A percentile compares a stretch with the other conserved stretches of the same genome.
Evolutionary conservation across 768 basidiomycete species (phyloP).

Genomic region (Chalciporus chontae): DNA sequence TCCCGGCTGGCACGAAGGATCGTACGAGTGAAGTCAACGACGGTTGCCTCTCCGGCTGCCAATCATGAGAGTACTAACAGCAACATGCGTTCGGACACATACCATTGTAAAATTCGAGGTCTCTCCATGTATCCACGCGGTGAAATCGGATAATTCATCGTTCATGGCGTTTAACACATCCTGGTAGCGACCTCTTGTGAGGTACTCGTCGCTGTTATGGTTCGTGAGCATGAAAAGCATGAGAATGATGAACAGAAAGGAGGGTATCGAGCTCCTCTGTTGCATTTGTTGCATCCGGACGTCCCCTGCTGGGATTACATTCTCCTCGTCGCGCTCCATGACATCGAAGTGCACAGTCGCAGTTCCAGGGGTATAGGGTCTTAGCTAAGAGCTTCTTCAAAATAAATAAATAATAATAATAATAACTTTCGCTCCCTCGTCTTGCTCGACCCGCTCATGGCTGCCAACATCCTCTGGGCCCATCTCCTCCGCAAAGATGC

Average conservation of each 20-base stretch:
- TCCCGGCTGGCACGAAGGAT: constrained; percentile 44
- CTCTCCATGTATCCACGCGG: constrained; percentile 70
- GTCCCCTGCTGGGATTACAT: constrained; percentile 8
- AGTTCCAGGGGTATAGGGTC: background rate
- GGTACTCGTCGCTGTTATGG: constrained; percentile 64
- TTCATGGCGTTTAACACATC: constrained; percentile 57
- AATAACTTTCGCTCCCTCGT: too few relatives aligned
- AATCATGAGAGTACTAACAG: constrained; percentile 3
- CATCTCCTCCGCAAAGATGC: constrained; percentile 49
- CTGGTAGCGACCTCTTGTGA: constrained; percentile 61
- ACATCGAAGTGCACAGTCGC: constrained; percentile 5
- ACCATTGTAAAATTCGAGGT: constrained; percentile 65
- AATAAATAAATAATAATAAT: background rate
- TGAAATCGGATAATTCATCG: constrained; percentile 67
- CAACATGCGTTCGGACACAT: constrained; percentile 19
- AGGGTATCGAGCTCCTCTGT: constrained; percentile 61
- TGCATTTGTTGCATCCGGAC: constrained; percentile 29
- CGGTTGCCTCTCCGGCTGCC: constrained; percentile 46
- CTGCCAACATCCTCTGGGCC: constrained; percentile 43
- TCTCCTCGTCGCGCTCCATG: constrained; percentile 32
- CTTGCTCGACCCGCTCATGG: constrained; percentile 6
- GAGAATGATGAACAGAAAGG: constrained; percentile 70
- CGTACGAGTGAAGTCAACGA: constrained; percentile 46
- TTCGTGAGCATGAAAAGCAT: constrained; percentile 79
- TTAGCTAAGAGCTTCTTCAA: too few relatives aligned